Evolutionary conservation across 495 filamentous ascomycete species (phyloP), one percentile per base, ranked within the genome.

Genomic region (Penicillium desertorum): DNA sequence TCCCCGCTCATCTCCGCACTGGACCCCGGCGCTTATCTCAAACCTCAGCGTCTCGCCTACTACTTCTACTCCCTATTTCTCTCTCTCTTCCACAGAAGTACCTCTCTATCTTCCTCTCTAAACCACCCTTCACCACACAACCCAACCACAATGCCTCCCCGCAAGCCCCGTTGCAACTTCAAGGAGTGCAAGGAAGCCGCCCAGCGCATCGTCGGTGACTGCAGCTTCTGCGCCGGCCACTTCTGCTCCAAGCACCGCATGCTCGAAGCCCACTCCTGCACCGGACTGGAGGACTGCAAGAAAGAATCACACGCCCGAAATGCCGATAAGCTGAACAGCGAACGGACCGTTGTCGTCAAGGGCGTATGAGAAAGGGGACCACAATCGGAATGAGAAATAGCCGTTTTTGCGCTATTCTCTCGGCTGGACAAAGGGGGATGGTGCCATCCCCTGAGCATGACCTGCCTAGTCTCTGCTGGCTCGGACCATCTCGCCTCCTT

Each of bases 251-350:
- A 90, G 78, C 94, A 98, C 77, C 81, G 94, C 16, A 83, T 98
- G 73, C 72, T 98, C 46, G 94, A 98, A 75, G 87, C 90, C 58
- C 94, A 98, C 76, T 88, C 89, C 69, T 98, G 94, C 76, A 83
- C 80, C 56, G 92, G 92, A n/a, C 77, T 98, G 58, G 95, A 98
- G 76, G 88, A 96, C 75, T 96, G 92, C 82, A 97, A 96, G 83
- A 91, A 94, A 79, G 91, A 96, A 71, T 88, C 86, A 17, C 89
- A 95, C 73, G 91, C 93, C 69, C 84, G 89, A 50, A 98, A 98
- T 67, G 88, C 88, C 57, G 88, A 91, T 65, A 92, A 94, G 79
- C 77, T 98, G 69, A 90, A 96, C 71, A 82, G 84, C 42, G 93
- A 98, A 79, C 81, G 92, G 57, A 98, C 94, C 47, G 75, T 81